Base-by-base conservation (phyloP, 2,329 filamentous ascomycete species). In the Ceratocystis diversiconidia region DNA sequence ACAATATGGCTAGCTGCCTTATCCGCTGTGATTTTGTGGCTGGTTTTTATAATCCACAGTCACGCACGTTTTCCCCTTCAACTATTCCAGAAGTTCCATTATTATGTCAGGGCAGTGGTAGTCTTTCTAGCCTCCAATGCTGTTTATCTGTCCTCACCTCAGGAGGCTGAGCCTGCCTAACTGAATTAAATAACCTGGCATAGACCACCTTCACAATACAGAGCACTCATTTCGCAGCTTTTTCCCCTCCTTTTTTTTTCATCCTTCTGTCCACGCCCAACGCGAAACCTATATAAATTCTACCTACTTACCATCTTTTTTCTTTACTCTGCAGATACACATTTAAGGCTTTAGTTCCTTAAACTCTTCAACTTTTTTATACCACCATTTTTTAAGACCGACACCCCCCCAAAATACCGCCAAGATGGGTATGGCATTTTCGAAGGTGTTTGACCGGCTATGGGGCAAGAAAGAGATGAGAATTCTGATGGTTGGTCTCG, bases 381-480 rank as follows among this genome's bases (percentile, higher is more conserved):
- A 66, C 55, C 65, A 64, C 60, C 12, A 41, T 46, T 65, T 62
- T 61, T 46, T 43, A 43, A 61, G 65, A 68, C 64, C 67, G 69
- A 72, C 69, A 70, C 69, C 68, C 68, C 68, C 70, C 68, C 71
- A 69, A 71, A 69, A 70, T 65, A 69, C 70, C 70, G 69, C 69
- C 68, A 71, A 71, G 70, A 99, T 99, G 94, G 94, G 94, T 95
- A 85, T 97, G 79, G 86, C 88, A 76, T 90, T 97, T 81, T 97
- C 92, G 74, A 96, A 94, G 85, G 78, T 97, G 76, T 94, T 97
- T 79, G 90, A 95, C 77, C 86, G 88, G 82, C 85, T 97, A 79
- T 96, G 90, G 88, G 91, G 92, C 75, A 96, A 96, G 88, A 97
- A 97, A 87, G 94, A 99, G 86, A 99, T 99, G 94, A 87, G 94